A percentile compares a stretch with the other conserved stretches of the same genome.
Conservation (phyloP, 495 filamentous ascomycete species). For the Cercophora samala region DNA sequence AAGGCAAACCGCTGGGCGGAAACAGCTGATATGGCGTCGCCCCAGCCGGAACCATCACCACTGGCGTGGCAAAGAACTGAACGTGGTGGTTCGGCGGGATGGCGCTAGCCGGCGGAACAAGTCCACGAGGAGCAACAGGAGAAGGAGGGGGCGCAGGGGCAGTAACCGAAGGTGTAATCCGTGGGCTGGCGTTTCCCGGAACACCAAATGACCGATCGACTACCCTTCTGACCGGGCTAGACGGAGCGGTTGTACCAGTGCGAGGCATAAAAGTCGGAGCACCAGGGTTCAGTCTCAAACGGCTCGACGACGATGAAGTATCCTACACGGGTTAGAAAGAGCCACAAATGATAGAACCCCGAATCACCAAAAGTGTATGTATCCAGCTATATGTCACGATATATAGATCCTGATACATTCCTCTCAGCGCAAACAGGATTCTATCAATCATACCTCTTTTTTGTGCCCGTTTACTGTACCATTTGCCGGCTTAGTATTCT, state of each 20-base stretch:
- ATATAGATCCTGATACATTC: background rate
- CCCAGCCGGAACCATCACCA: constrained; percentile 17
- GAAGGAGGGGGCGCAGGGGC: background rate
- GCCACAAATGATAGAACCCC: constrained; percentile 37
- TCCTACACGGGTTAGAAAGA: constrained; percentile 35
- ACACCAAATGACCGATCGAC: constrained; percentile 13
- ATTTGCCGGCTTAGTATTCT: constrained; percentile 23
- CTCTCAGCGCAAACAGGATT: constrained; percentile 6
- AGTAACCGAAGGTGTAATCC: background rate
- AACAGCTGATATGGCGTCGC: constrained; percentile 17
- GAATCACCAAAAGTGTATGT: constrained; percentile 35
- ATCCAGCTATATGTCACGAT: constrained; percentile 2
- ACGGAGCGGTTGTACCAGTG: constrained; percentile 14
- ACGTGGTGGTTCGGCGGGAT: constrained; percentile 5
- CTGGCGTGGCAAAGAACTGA: constrained; percentile 24
- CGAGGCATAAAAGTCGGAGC: constrained; percentile 55
- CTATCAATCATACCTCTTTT: constrained; percentile 46
- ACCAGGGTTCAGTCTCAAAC: constrained; percentile 50
- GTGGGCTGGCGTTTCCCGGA: constrained; percentile 12
- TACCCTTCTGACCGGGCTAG: constrained; percentile 15
- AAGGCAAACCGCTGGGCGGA: constrained; percentile 5
- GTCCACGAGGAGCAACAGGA: background rate
- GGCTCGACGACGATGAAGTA: background rate
- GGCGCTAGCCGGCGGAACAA: background rate
- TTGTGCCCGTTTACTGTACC: constrained; percentile 25